These are phyloP conservation scores for Trichoderma sp. DNA, from an alignment of 2,329 filamentous ascomycete species.

Conservation along the genomic window DNA sequence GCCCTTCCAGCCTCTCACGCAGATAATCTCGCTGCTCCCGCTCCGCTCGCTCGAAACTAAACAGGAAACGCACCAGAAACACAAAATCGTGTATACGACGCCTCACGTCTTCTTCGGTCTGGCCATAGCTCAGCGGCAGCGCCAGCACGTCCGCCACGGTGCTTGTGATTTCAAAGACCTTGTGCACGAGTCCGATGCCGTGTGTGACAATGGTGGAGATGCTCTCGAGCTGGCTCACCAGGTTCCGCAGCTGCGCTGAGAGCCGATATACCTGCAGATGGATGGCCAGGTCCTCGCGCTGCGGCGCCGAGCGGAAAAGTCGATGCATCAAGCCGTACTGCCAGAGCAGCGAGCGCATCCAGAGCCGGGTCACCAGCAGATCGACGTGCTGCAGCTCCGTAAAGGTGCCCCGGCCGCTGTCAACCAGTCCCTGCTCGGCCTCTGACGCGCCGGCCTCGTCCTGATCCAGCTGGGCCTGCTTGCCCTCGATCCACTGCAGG, in stretches of 20 bases:
- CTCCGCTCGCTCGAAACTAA: slow-evolving; percentile 53
- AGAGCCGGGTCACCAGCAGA: slow-evolving; percentile 47
- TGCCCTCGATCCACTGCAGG: slow-evolving; percentile 46
- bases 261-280: slow-evolving; percentile 47
- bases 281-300: slow-evolving; percentile 45
- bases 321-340: slow-evolving; percentile 47
- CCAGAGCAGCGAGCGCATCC: slow-evolving; percentile 49
- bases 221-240: slow-evolving; percentile 43
- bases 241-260: slow-evolving; percentile 45
- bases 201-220: slow-evolving; percentile 56
- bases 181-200: slow-evolving; percentile 60
- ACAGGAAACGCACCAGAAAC: slow-evolving; percentile 55
- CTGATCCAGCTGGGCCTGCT: slow-evolving; percentile 47
- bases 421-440: slow-evolving; percentile 36
- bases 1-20: slow-evolving; percentile 45
- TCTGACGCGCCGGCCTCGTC: slow-evolving; percentile 42
- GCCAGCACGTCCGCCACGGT: slow-evolving; percentile 63
- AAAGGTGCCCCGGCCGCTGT: slow-evolving; percentile 37
- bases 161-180: slow-evolving; percentile 63
- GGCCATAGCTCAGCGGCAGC: slow-evolving; percentile 48
- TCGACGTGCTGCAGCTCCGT: slow-evolving; percentile 48
- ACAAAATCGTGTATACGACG: slow-evolving; percentile 58
- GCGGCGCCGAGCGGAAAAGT: slow-evolving; percentile 42
- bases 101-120: slow-evolving; percentile 48
- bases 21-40: slow-evolving; percentile 49